These are phyloP conservation scores for Chytriomyces sp. DNA, from an alignment of 192 early-diverging fungal species.

Conservation along the genomic window DNA sequence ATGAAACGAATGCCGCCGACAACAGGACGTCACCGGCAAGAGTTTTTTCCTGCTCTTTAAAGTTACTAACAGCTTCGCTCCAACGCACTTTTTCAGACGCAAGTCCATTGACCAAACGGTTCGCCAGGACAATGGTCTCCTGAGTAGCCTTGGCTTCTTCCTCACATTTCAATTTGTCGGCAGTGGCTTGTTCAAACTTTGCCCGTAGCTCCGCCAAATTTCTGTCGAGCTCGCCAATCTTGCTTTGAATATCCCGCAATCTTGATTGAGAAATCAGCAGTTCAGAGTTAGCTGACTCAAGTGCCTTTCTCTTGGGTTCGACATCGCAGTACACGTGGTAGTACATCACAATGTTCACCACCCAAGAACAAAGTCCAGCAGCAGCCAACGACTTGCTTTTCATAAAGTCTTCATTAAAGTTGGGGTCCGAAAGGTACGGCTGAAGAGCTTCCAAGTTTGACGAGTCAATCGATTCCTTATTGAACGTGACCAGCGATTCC, in stretches of 20 bases:
- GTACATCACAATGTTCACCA: conserved; percentile 67
- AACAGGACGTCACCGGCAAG: conserved; percentile 66
- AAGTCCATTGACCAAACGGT: conserved; percentile 68
- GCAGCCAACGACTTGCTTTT: conserved; percentile 69
- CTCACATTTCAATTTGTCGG: conserved; percentile 67
- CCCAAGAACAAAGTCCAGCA: conserved; percentile 69
- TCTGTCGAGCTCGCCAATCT: conserved; percentile 65
- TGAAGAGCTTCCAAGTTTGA: conserved; percentile 66
- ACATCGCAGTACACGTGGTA: conserved; percentile 70
- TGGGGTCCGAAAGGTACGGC: conserved; percentile 65
- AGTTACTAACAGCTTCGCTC: conserved; percentile 66
- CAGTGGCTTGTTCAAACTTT: conserved; percentile 71
- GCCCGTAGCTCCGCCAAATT: conserved; percentile 66
- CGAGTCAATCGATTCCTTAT: conserved; percentile 67
- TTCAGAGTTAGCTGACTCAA: conserved; percentile 63
- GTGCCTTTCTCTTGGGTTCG: conserved; percentile 65
- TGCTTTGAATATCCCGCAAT: conserved; percentile 62
- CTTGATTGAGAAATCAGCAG: conserved; percentile 60
- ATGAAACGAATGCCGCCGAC: conserved; percentile 67
- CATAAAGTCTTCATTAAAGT: conserved; percentile 71
- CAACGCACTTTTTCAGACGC: conserved; percentile 72
- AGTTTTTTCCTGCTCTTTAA: conserved; percentile 73
- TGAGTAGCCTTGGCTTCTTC: conserved; percentile 68
- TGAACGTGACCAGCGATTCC: conserved; percentile 63
- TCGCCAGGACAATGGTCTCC: conserved; percentile 67